These are phyloP conservation scores for Yarrowia galli DNA, from an alignment of 1,139 yeast species.

Conservation along the genomic window DNA sequence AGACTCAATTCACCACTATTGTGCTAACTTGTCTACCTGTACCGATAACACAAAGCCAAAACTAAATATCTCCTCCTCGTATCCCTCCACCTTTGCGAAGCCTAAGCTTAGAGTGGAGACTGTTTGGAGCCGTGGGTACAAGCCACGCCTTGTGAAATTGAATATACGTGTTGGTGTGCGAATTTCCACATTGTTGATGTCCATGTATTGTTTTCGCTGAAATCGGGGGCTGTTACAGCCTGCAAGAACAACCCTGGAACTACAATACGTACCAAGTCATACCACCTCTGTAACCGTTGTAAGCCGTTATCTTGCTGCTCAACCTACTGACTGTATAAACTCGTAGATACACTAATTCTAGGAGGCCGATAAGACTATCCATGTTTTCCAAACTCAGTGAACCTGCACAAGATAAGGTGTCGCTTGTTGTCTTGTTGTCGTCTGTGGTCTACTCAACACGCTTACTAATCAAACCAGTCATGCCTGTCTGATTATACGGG, in stretches of 20 bases:
- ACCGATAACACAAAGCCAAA: background rate
- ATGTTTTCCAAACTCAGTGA: background rate
- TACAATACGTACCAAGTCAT: too few relatives aligned
- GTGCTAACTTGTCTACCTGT: background rate
- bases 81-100: conserved; percentile 10
- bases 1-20: background rate
- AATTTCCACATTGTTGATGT: too few relatives aligned
- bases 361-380: background rate
- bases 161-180: background rate
- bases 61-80: background rate
- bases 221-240: too few relatives aligned
- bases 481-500: background rate
- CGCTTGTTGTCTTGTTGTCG: too few relatives aligned
- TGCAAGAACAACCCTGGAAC: too few relatives aligned
- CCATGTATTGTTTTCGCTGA: too few relatives aligned
- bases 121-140: background rate
- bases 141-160: background rate
- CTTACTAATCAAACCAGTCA: too few relatives aligned
- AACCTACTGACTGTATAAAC: background rate
- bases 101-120: background rate
- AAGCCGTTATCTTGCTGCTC: background rate
- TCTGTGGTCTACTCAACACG: too few relatives aligned
- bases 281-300: background rate
- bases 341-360: background rate
- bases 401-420: background rate